Evolutionary conservation across 2,329 filamentous ascomycete genomes (phyloP).

Genomic region (Aureobasidium melanogenum): DNA sequence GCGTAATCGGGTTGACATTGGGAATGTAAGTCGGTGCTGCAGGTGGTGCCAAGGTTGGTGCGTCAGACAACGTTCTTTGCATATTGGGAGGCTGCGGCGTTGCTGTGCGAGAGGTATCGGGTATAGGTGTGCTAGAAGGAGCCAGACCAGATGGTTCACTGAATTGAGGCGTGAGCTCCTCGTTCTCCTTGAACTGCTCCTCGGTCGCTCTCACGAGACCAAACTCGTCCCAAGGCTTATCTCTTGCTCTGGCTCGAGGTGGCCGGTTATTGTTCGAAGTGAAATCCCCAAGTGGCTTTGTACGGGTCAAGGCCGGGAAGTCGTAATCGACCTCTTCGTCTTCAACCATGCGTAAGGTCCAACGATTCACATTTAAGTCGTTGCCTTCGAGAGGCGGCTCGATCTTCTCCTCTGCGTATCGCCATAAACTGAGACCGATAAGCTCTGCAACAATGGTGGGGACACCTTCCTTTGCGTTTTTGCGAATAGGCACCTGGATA

Average conservation of each 20-base stretch:
- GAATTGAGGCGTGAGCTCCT: constrained; percentile 57
- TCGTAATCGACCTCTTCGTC: constrained; percentile 80
- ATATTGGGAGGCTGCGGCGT: constrained; percentile 16
- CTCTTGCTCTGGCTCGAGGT: constrained; percentile 55
- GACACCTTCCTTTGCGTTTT: constrained; percentile 60
- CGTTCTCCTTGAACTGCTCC: constrained; percentile 60
- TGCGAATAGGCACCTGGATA: constrained; percentile 62
- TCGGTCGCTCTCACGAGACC: constrained; percentile 65
- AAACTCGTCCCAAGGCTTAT: constrained; percentile 75
- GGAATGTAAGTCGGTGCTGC: constrained; percentile 26
- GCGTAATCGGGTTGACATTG: constrained; percentile 43
- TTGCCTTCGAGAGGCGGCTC: constrained; percentile 56
- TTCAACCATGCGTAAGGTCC: constrained; percentile 75
- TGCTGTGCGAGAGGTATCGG: constrained; percentile 12
- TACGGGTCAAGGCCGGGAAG: constrained; percentile 69
- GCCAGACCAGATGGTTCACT: constrained; percentile 41
- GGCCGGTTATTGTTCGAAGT: constrained; percentile 68
- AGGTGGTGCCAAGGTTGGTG: constrained; percentile 17
- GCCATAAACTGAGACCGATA: constrained; percentile 71
- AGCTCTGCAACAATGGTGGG: constrained; percentile 67
- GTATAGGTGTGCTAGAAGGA: constrained; percentile 3
- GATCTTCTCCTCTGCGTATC: constrained; percentile 67
- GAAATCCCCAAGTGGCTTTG: constrained; percentile 65
- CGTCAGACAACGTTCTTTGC: constrained; percentile 11
- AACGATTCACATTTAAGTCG: constrained; percentile 71